phyloP scores from a whole-genome alignment of 352 stramenopile species.

The Elongisporangium undulatum region DNA sequence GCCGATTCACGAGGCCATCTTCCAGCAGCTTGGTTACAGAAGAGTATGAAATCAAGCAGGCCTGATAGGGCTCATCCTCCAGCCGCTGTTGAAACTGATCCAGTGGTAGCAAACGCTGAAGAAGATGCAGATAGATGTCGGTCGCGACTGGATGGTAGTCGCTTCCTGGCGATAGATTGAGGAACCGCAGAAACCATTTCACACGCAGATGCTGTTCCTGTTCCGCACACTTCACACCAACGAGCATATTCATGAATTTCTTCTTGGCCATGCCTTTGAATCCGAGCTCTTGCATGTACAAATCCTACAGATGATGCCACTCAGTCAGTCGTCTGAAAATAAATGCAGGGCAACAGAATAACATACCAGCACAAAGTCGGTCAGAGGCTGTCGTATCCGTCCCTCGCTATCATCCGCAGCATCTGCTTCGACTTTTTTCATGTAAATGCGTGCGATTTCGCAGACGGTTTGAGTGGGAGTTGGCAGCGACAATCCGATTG shows the following conservation, averaged over 20 bases:
- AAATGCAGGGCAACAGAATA: neutral
- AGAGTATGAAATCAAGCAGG: constrained; percentile 36
- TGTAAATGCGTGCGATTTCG: constrained; percentile 61
- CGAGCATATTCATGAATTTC: constrained; percentile 43
- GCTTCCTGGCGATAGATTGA: constrained; percentile 27
- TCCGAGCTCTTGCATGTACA: constrained; percentile 60
- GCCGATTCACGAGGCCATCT: constrained; percentile 31
- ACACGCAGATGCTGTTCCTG: constrained; percentile 46
- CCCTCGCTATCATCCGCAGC: constrained; percentile 23
- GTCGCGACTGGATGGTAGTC: constrained; percentile 32
- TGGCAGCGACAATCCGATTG: neutral
- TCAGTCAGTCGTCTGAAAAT: neutral
- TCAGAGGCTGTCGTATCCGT: constrained; percentile 33
- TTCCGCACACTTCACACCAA: constrained; percentile 32
- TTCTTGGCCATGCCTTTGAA: constrained; percentile 53
- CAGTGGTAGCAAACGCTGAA: constrained; percentile 41
- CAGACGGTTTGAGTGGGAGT: constrained; percentile 30
- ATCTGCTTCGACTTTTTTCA: constrained; percentile 50
- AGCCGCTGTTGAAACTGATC: constrained; percentile 34
- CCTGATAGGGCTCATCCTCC: constrained; percentile 39
- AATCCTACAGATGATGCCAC: too few relatives aligned
- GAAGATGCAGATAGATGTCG: constrained; percentile 49
- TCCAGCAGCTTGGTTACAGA: constrained; percentile 40
- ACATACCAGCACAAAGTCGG: constrained; percentile 39
- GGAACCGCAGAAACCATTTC: constrained; percentile 65